Evolutionary conservation across 1,284 basidiomycete genomes (phyloP).

Genomic region (Schizopora paradoxa): DNA sequence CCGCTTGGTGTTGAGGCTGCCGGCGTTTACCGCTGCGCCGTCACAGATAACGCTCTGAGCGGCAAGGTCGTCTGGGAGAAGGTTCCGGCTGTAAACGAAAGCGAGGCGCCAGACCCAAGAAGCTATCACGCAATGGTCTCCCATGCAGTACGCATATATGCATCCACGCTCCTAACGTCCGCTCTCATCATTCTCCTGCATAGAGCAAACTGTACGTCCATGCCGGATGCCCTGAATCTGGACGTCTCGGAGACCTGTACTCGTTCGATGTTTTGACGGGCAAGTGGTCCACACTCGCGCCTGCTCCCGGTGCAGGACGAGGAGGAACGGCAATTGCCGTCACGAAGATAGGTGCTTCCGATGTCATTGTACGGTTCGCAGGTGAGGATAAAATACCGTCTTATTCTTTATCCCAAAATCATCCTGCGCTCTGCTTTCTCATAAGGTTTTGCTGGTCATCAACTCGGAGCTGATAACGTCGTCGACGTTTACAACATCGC

Average conservation of each 20-base stretch:
- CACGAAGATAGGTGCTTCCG: slow-evolving; percentile 14
- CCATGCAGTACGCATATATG: slow-evolving; percentile 18
- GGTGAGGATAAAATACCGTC: neutral
- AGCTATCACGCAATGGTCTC: slow-evolving; percentile 29
- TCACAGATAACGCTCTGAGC: slow-evolving; percentile 7
- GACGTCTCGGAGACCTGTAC: slow-evolving; percentile 32
- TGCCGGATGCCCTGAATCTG: slow-evolving; percentile 36
- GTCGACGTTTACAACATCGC: slow-evolving; percentile 28
- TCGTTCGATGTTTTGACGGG: slow-evolving; percentile 29
- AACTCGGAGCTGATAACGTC: slow-evolving; percentile 25
- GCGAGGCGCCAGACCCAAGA: slow-evolving; percentile 24
- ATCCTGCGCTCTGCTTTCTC: neutral
- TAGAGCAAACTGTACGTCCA: slow-evolving; percentile 37
- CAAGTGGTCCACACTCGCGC: slow-evolving; percentile 30
- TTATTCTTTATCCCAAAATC: neutral
- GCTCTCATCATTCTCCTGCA: slow-evolving; percentile 6
- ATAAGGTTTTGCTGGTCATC: slow-evolving; percentile 29
- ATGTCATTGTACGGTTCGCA: slow-evolving; percentile 20
- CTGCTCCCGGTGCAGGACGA: slow-evolving; percentile 34
- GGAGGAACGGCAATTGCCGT: slow-evolving; percentile 32
- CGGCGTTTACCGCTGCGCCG: slow-evolving; percentile 29
- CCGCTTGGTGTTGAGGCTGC: slow-evolving; percentile 28
- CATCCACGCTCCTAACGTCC: neutral
- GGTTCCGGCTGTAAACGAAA: slow-evolving; percentile 22
- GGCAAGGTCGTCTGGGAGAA: slow-evolving; percentile 24